Evolutionary conservation across 2,329 filamentous ascomycete genomes (phyloP).

Genomic region (Cytospora piceicola): DNA sequence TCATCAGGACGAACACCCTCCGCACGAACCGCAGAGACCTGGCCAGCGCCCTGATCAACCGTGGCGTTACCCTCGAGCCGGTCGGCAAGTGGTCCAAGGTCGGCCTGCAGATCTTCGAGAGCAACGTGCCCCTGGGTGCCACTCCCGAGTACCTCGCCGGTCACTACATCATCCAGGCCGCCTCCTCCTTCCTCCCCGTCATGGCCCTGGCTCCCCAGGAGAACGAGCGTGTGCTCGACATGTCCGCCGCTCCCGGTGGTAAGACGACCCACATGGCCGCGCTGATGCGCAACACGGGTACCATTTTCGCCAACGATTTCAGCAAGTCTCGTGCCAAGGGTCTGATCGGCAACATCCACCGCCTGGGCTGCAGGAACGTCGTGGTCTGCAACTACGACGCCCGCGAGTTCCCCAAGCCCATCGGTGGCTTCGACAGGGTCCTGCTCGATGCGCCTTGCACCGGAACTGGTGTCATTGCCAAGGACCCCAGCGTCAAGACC

Average conservation of each 20-base stretch:
- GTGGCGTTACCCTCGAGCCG: slow-evolving; percentile 92
- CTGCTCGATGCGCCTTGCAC: slow-evolving; percentile 94
- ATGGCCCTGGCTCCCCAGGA: slow-evolving; percentile 97
- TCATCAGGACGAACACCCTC: slow-evolving; percentile 96
- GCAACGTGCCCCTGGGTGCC: slow-evolving; percentile 80
- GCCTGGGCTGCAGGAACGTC: slow-evolving; percentile 89
- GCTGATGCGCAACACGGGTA: slow-evolving; percentile 95
- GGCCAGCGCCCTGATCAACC: slow-evolving; percentile 91
- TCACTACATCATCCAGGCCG: slow-evolving; percentile 97
- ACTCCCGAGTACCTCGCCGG: slow-evolving; percentile 97
- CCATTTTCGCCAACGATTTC: slow-evolving; percentile 94
- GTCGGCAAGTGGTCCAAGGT: slow-evolving; percentile 99
- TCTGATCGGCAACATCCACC: slow-evolving; percentile 97
- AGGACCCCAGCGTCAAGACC: slow-evolving; percentile 95
- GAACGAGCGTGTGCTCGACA: slow-evolving; percentile 86
- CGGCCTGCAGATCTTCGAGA: slow-evolving; percentile 94
- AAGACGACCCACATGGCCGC: slow-evolving; percentile 97
- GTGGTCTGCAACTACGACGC: slow-evolving; percentile 97
- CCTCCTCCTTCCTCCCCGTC: slow-evolving; percentile 93
- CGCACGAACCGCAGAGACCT: slow-evolving; percentile 77
- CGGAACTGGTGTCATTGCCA: slow-evolving; percentile 95
- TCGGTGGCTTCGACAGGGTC: slow-evolving; percentile 95
- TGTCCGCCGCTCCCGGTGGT: slow-evolving; percentile 94
- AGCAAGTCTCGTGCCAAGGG: slow-evolving; percentile 93
- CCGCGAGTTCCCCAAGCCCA: slow-evolving; percentile 88